Base-by-base conservation (phyloP, 768 basidiomycete species). In the Lyophyllum semitale region DNA sequence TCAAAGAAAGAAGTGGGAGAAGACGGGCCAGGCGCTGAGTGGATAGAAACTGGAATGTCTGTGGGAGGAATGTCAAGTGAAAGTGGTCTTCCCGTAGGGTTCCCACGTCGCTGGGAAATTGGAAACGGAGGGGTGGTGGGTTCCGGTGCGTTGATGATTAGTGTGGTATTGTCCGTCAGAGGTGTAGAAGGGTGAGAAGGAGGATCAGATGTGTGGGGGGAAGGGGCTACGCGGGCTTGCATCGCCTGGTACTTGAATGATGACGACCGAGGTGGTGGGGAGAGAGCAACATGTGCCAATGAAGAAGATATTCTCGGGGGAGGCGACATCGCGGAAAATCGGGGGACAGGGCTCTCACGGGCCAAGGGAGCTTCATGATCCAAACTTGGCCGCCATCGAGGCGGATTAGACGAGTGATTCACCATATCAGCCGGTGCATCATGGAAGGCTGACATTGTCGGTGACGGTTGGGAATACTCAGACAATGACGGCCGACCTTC, bases 401-500 rank as follows among this genome's bases (percentile, higher is more conserved):
- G 62, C 29, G 65, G 70, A 59, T 58, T 62, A 54, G 66, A 59
- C 48, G 66, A 63, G 52, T 33, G 58, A 51, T 37, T 59, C 54
- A 62, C 23, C 60, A 67, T 44, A 74, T 77, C 38, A 82, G 66
- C 15, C 17, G 55, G 53, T 30, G 78, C 82, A 60, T 89, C 88
- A 25, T 83, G 82, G 71, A 92, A 92, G n/a, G 87, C 88, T n/a
- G 89, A 91, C 6, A 79, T 84, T 3, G 89, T 88, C 1, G 89
- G 90, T 9, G 89, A 91, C 4, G 81, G 77, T 59, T 84, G 83
- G 9, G 87, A 85, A 66, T 87, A 87, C 51, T 84, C 82, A 12
- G 88, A 89, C 26, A 85, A 59, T 18, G 88, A 88, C 3, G 74
- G 81, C 37, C 85, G 77, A 59, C 74, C 78, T 17, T 69, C 77